These are phyloP conservation scores for Pezicula rhizophila DNA, from an alignment of 2,329 filamentous ascomycete species.

Conservation along the genomic window DNA sequence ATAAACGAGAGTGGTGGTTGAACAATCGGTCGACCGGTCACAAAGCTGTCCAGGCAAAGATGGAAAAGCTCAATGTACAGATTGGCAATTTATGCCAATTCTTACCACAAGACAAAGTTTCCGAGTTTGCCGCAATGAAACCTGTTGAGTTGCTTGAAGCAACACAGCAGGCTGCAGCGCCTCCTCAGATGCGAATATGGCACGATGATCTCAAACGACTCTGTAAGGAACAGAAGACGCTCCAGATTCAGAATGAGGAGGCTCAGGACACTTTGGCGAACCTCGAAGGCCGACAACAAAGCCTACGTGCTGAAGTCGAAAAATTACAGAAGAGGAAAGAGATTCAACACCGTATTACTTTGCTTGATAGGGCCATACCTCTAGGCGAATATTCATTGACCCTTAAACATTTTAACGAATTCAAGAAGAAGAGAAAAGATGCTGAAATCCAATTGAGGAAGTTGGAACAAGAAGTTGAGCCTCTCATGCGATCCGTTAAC, in stretches of 20 bases:
- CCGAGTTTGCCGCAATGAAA: slow-evolving; percentile 81
- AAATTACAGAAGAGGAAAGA: slow-evolving; percentile 70
- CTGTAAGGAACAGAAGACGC: slow-evolving; percentile 61
- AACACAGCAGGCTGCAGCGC: slow-evolving; percentile 83
- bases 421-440: slow-evolving; percentile 48
- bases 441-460: slow-evolving; percentile 51
- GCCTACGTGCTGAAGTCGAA: slow-evolving; percentile 76
- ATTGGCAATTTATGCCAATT: slow-evolving; percentile 98
- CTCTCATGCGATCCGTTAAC: slow-evolving; percentile 63
- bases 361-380: slow-evolving; percentile 60
- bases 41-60: slow-evolving; percentile 61
- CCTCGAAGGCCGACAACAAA: slow-evolving; percentile 65
- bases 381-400: slow-evolving; percentile 59
- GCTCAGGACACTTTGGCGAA: slow-evolving; percentile 59
- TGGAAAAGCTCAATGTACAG: slow-evolving; percentile 74
- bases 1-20: slow-evolving; percentile 72
- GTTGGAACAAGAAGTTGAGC: slow-evolving; percentile 57
- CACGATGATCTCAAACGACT: slow-evolving; percentile 69
- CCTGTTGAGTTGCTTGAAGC: slow-evolving; percentile 77
- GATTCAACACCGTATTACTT: slow-evolving; percentile 56
- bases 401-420: slow-evolving; percentile 38
- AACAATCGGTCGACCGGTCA: slow-evolving; percentile 59
- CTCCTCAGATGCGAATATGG: slow-evolving; percentile 71
- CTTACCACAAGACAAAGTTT: slow-evolving; percentile 89
- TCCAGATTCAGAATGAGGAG: slow-evolving; percentile 50